A percentile compares a stretch with the other conserved stretches of the same genome.
Evolutionary conservation across 1,139 yeast genomes (phyloP).

Genomic region (Yamadazyma dushanensis): DNA sequence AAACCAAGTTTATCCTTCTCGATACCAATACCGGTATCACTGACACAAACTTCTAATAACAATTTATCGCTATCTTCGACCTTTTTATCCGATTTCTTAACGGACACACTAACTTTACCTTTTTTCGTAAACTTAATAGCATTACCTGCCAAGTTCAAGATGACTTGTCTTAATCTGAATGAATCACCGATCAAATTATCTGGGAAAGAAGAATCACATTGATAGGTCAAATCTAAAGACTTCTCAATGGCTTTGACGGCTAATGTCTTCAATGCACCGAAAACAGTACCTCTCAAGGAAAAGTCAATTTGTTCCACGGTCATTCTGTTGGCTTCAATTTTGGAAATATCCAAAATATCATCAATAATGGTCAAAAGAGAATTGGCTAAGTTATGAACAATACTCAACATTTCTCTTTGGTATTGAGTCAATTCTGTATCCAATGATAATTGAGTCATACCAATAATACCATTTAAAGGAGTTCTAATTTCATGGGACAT

Average conservation of each 20-base stretch:
- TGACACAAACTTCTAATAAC: constrained; percentile 77
- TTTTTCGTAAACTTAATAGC: constrained; percentile 83
- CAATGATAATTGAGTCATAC: constrained; percentile 85
- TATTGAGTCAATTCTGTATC: constrained; percentile 87
- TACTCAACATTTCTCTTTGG: constrained; percentile 85
- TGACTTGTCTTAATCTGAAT: constrained; percentile 80
- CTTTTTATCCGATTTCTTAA: constrained; percentile 48
- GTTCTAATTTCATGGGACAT: constrained; percentile 92
- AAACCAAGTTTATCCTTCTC: constrained; percentile 79
- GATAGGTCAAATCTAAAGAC: constrained; percentile 74
- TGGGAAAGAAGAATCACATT: constrained; percentile 83
- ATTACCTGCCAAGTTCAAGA: constrained; percentile 79
- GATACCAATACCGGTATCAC: constrained; percentile 89
- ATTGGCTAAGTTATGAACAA: constrained; percentile 83
- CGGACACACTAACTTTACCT: constrained; percentile 72
- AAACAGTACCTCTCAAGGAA: constrained; percentile 79
- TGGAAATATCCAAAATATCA: constrained; percentile 86
- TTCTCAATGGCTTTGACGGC: constrained; percentile 89
- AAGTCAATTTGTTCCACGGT: constrained; percentile 87
- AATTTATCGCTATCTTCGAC: constrained; percentile 50
- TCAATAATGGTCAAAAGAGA: constrained; percentile 82
- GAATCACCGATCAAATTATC: constrained; percentile 86
- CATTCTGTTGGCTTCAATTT: constrained; percentile 91
- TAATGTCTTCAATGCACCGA: constrained; percentile 82
- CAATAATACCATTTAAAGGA: constrained; percentile 90